These are phyloP conservation scores for Solanum tarijense DNA, from an alignment of 257 asterid species.

Conservation along the genomic window DNA sequence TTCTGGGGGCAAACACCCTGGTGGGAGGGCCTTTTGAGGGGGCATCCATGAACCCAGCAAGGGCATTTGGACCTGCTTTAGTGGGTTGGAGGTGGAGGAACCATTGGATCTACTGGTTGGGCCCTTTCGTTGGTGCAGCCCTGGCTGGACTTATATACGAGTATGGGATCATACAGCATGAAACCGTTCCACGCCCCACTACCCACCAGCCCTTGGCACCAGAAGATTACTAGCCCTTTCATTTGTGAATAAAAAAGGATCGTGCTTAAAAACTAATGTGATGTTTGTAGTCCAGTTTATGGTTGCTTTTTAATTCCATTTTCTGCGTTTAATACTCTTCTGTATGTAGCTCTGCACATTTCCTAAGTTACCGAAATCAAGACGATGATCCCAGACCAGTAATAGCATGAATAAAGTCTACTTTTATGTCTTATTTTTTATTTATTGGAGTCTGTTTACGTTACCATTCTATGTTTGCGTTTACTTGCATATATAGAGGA, in stretches of 20 bases:
- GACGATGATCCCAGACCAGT: neutral
- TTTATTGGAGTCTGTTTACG: neutral
- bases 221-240: constrained; percentile 55
- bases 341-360: neutral
- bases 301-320: neutral
- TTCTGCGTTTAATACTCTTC: neutral
- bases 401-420: neutral
- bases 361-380: neutral
- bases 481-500: neutral
- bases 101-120: constrained; percentile 97
- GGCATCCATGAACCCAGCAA: constrained; percentile 86
- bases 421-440: neutral
- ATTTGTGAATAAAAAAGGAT: neutral
- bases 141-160: constrained; percentile 63
- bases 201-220: constrained; percentile 92
- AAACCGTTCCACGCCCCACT: constrained; percentile 27
- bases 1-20: constrained; percentile 70
- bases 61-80: constrained; percentile 86
- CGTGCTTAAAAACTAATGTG: neutral
- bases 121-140: constrained; percentile 80
- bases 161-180: constrained; percentile 52
- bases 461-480: neutral
- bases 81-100: constrained; percentile 93
- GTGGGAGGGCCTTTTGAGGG: constrained; percentile 95
- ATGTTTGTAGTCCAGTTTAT: neutral